These are phyloP conservation scores for Zea mays DNA, from an alignment of 176 grass and related monocot genomes.

Conservation along the genomic window DNA sequence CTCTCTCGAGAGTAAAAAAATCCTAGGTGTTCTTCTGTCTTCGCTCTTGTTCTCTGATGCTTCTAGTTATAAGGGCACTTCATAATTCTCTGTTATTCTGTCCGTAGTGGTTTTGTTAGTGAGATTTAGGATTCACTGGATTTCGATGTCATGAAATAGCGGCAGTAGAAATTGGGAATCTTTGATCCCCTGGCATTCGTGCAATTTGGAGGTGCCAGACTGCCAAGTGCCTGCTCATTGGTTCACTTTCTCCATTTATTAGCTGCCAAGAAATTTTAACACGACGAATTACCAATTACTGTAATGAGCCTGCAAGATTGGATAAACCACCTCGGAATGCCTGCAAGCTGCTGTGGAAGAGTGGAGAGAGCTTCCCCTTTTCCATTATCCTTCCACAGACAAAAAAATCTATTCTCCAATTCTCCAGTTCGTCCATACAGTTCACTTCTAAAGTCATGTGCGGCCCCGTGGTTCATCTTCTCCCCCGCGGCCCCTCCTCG, in stretches of 20 bases:
- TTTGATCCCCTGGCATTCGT: neutral
- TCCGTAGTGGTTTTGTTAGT: neutral
- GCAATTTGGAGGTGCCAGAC: neutral
- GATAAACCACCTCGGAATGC: conserved; percentile 36
- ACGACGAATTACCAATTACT: neutral
- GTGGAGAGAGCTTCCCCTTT: neutral
- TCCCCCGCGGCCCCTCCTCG: too few relatives aligned
- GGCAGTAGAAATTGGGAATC: neutral
- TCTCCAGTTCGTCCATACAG: neutral
- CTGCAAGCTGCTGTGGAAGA: neutral
- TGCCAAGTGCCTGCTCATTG: neutral
- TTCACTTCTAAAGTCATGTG: too few relatives aligned
- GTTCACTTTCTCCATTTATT: neutral
- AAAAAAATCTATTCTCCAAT: neutral
- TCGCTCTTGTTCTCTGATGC: conserved; percentile 2
- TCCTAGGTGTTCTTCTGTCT: neutral
- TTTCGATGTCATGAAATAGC: neutral
- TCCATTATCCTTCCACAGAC: neutral
- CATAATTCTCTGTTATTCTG: neutral
- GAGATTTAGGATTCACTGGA: neutral
- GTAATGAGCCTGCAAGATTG: neutral
- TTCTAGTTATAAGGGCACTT: neutral
- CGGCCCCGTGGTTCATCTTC: too few relatives aligned
- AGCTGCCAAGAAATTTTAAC: neutral
- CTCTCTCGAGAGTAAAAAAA: neutral